These are phyloP conservation scores for Pseudocercospora musae DNA, from an alignment of 2,329 filamentous ascomycete species.

Conservation along the genomic window DNA sequence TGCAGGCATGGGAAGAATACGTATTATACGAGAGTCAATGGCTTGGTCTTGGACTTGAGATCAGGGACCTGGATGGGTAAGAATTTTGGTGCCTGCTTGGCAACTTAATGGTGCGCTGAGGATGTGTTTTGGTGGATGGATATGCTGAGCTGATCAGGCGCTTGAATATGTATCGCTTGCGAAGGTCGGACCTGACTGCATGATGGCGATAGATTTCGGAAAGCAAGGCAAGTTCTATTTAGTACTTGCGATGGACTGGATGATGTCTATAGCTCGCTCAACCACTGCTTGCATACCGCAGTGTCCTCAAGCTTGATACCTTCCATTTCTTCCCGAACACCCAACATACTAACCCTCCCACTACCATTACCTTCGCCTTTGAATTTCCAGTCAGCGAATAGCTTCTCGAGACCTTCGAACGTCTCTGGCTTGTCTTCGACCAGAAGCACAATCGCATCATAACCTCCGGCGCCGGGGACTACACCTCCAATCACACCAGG, in stretches of 20 bases:
- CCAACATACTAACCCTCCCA: constrained; percentile 65
- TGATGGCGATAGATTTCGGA: too few species aligned
- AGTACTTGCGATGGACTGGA: not conserved
- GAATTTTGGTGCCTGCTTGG: not conserved
- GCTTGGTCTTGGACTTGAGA: not conserved
- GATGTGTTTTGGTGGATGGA: too few species aligned
- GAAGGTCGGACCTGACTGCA: too few species aligned
- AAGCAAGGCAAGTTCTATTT: not conserved
- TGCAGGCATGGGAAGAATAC: not conserved
- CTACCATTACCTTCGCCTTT: constrained; percentile 41
- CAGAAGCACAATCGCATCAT: constrained; percentile 81
- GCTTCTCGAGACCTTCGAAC: constrained; percentile 55
- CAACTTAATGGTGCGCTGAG: too few species aligned
- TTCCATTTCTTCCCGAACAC: constrained; percentile 69
- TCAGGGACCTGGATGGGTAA: not conserved
- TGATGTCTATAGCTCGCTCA: constrained; percentile 15
- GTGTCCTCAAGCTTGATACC: constrained; percentile 51
- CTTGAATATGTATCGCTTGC: too few species aligned
- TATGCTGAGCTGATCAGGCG: too few species aligned
- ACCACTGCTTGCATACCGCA: constrained; percentile 39
- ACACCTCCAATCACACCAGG: constrained; percentile 86
- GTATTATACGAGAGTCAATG: not conserved
- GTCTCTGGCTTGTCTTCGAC: constrained; percentile 70
- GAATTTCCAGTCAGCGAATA: constrained; percentile 61
- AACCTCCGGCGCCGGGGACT: constrained; percentile 90